Evolutionary conservation across 108 stramenopile species (phyloP).

Genomic region (Skeletonema costatum): DNA sequence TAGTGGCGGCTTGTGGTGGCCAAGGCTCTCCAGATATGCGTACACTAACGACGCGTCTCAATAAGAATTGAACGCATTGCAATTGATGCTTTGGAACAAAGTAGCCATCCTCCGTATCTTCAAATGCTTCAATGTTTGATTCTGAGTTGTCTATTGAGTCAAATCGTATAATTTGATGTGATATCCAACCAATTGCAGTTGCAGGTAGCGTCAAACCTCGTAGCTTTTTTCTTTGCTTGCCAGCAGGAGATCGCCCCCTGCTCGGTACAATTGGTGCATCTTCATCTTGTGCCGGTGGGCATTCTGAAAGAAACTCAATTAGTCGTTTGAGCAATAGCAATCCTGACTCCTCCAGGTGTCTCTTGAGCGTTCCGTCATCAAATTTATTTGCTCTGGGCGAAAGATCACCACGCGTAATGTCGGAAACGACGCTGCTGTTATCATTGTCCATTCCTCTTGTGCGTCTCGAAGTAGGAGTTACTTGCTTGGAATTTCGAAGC

Average conservation of each 20-base stretch:
- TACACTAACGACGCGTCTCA: constrained; percentile 62
- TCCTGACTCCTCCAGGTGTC: constrained; percentile 43
- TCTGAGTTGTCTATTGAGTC: background rate
- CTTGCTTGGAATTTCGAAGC: background rate
- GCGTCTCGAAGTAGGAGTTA: background rate
- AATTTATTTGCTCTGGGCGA: constrained; percentile 6
- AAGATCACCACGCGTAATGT: constrained; percentile 25
- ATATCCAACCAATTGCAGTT: constrained; percentile 76
- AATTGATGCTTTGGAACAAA: constrained; percentile 52
- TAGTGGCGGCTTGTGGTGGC: constrained; percentile 45
- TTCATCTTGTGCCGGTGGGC: constrained; percentile 43
- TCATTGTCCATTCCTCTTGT: constrained; percentile 20
- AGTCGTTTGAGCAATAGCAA: constrained; percentile 39
- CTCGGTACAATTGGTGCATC: background rate
- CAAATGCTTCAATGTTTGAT: background rate
- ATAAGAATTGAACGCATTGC: constrained; percentile 49
- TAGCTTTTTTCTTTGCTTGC: constrained; percentile 4
- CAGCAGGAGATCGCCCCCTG: background rate
- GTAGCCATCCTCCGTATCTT: constrained; percentile 15
- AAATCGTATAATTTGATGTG: constrained; percentile 41
- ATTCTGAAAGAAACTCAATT: constrained; percentile 49
- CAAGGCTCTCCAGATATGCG: constrained; percentile 66
- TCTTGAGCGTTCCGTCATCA: constrained; percentile 18
- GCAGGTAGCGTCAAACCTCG: constrained; percentile 74
- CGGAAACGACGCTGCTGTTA: constrained; percentile 37